These are phyloP conservation scores for Venturia asperata DNA, from an alignment of 2,329 filamentous ascomycete genomes.

Conservation along the genomic window DNA sequence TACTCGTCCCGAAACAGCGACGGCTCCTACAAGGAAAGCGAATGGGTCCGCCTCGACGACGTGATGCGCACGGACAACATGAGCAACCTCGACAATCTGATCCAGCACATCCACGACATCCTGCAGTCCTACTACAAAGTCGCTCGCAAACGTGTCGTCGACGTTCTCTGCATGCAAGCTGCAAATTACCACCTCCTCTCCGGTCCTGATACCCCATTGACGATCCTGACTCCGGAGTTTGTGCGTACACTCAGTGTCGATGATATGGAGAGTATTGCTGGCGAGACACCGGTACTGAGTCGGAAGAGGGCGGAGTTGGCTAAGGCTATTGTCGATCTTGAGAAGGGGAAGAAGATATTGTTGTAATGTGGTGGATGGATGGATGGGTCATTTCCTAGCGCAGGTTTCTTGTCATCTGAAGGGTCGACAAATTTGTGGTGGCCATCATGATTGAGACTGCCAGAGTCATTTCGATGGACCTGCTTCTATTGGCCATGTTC, in stretches of 20 bases:
- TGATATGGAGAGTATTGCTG: slow-evolving; percentile 50
- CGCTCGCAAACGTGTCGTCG: slow-evolving; percentile 33
- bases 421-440: no score
- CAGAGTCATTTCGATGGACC: no score
- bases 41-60: slow-evolving; percentile 23
- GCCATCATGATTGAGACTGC: no score
- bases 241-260: slow-evolving; percentile 43
- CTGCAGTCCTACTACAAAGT: slow-evolving; percentile 41
- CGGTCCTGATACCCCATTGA: slow-evolving; percentile 45
- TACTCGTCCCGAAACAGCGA: slow-evolving; percentile 18
- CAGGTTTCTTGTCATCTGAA: no score
- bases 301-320: slow-evolving; percentile 39
- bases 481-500: no score
- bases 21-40: slow-evolving; percentile 12
- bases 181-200: slow-evolving; percentile 48
- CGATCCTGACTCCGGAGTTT: slow-evolving; percentile 46
- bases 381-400: no score
- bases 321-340: slow-evolving; percentile 42
- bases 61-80: slow-evolving; percentile 24
- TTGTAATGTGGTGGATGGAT: no score
- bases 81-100: slow-evolving; percentile 34
- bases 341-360: slow-evolving; percentile 31
- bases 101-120: slow-evolving; percentile 53
- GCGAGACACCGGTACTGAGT: slow-evolving; percentile 44
- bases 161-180: slow-evolving; percentile 47